Evolutionary conservation across 78 protist species (phyloP).

Genomic region (Dictyostelium intermedium): DNA sequence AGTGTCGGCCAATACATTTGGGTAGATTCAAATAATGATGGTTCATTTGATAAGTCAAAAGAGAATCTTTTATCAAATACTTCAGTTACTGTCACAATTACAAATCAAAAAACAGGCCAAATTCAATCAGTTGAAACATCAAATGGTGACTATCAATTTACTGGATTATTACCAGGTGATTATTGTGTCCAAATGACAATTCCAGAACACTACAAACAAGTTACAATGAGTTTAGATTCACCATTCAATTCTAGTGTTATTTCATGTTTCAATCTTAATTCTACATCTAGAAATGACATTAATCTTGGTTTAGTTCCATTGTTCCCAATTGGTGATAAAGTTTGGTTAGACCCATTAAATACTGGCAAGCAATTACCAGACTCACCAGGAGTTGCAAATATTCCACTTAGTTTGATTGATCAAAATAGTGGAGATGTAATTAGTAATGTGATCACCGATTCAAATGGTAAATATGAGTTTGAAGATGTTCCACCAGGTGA

Average conservation of each 20-base stretch:
- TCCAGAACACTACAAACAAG: background rate
- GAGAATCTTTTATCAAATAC: background rate
- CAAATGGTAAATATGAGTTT: background rate
- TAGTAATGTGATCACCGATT: background rate
- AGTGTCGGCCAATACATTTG: background rate
- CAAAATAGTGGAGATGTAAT: background rate
- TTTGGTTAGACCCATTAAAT: background rate
- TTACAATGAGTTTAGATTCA: background rate
- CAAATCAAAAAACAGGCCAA: background rate
- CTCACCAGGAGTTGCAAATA: background rate
- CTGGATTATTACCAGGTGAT: conserved; percentile 12
- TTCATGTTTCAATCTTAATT: background rate
- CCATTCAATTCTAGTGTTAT: background rate
- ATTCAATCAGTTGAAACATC: background rate
- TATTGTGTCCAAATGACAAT: conserved; percentile 21
- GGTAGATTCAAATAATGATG: conserved; percentile 21
- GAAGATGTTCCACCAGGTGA: conserved; percentile 22
- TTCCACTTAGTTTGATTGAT: background rate
- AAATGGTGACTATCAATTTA: background rate
- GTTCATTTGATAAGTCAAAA: background rate
- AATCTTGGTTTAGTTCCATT: background rate
- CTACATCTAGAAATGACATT: background rate
- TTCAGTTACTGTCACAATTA: background rate
- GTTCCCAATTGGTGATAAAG: background rate
- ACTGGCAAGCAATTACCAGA: background rate